These are phyloP conservation scores for Podospora comata DNA, from an alignment of 495 filamentous ascomycete genomes.

Conservation along the genomic window DNA sequence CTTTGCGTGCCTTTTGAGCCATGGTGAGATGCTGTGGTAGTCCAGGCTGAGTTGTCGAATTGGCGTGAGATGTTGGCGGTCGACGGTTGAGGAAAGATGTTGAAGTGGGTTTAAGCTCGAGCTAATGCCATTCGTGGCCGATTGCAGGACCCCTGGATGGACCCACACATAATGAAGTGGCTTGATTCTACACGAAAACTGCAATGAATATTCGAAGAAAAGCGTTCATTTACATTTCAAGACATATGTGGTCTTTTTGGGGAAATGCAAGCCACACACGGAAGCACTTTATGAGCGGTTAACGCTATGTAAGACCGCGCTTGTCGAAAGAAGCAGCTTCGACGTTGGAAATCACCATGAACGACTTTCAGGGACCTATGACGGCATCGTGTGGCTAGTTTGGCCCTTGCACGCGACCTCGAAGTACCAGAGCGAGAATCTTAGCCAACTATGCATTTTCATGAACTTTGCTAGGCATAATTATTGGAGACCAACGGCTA, in stretches of 20 bases:
- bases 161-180: background rate
- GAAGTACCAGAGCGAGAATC: background rate
- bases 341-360: background rate
- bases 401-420: background rate
- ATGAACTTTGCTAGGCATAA: background rate
- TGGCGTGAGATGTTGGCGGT: slow-evolving; percentile 11
- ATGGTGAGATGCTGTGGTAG: slow-evolving; percentile 30
- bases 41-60: background rate
- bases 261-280: background rate
- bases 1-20: slow-evolving; percentile 93
- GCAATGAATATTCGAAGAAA: background rate
- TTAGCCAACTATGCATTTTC: background rate
- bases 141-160: background rate
- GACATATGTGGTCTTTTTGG: background rate
- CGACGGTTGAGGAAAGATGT: background rate
- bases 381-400: background rate
- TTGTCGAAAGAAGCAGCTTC: background rate
- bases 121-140: slow-evolving; percentile 13
- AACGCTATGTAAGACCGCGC: too few species aligned
- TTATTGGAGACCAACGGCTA: too few species aligned
- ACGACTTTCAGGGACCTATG: background rate
- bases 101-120: slow-evolving; percentile 4
- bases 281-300: too few species aligned
- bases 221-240: background rate
- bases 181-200: background rate